A percentile compares a stretch with the other conserved stretches of the same genome.
Evolutionary conservation across 2,329 filamentous ascomycete species (phyloP).

Genomic region (Canariomyces notabilis): DNA sequence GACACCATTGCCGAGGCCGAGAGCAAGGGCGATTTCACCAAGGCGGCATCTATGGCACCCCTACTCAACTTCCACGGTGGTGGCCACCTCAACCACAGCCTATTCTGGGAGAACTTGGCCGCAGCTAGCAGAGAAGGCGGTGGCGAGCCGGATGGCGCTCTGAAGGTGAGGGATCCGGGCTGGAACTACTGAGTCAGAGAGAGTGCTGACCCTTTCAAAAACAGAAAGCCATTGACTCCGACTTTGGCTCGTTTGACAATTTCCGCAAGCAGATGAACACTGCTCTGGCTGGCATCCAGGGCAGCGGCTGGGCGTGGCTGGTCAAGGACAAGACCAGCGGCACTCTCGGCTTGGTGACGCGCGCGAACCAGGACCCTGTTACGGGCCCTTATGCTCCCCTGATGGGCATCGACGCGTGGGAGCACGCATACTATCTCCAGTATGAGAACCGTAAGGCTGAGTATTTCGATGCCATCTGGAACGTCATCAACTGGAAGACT

Average conservation of each 20-base stretch:
- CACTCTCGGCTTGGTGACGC: conserved; percentile 59
- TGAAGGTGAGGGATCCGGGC: conserved; percentile 41
- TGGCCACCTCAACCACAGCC: conserved; percentile 86
- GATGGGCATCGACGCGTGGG: conserved; percentile 89
- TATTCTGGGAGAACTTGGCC: conserved; percentile 86
- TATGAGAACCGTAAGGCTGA: conserved; percentile 97
- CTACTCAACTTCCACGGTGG: conserved; percentile 81
- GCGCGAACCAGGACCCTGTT: conserved; percentile 87
- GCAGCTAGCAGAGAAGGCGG: conserved; percentile 59
- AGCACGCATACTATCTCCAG: conserved; percentile 93
- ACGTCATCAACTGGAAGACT: conserved; percentile 92
- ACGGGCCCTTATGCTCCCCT: conserved; percentile 77
- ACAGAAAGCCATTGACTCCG: conserved; percentile 54
- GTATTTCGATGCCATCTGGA: conserved; percentile 91
- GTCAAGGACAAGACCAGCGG: conserved; percentile 64
- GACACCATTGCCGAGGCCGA: conserved; percentile 57
- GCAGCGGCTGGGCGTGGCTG: conserved; percentile 88
- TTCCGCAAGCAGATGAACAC: conserved; percentile 65
- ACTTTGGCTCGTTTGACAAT: conserved; percentile 61
- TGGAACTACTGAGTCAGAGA: not conserved
- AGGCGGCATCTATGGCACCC: conserved; percentile 46
- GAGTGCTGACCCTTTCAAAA: not conserved
- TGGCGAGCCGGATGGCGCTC: conserved; percentile 56
- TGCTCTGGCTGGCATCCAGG: conserved; percentile 70
- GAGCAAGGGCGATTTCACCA: conserved; percentile 53